Base-by-base conservation (phyloP, 1,284 basidiomycete genomes). In the Chiua sp. region DNA sequence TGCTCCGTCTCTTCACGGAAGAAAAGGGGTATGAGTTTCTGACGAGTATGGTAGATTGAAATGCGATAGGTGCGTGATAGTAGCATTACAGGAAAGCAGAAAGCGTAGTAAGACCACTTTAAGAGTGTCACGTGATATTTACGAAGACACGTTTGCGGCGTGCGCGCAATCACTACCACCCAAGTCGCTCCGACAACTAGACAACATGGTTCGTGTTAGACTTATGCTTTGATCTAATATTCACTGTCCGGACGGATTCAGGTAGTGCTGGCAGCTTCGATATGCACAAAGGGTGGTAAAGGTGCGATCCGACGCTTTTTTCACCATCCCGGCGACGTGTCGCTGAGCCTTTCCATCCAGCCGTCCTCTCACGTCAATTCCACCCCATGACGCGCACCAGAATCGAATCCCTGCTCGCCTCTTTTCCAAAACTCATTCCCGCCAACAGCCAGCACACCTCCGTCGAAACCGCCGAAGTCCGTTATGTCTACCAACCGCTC, bases 391-490 rank as follows among this genome's bases (percentile, higher is more conserved):
- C 94, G 32, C 86, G 94, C 63, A 88, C 95, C 4, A 86, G 97
- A 59, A 94, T 99, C 71, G 96, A 99, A 77, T 93, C 94, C 47
- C 89, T 99, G 37, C 90, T 99, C 49, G 91, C 96, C 12, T 96
- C 96, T 8, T 99, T 99, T 82, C 96, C 97, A 13, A 98, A 98
- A 77, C 89, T 98, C 68, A 97, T 99, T 68, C 95, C 94, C n/a
- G 87, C 91, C 63, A 95, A 95, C 71, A 96, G 93, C 20, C 97
- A 99, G 78, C 98, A 99, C 78, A 99, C 98, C 13, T 95, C 95
- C 16, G 91, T 98, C 66, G 95, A 98, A 79, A 96, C 93, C 0
- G 76, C 87, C 53, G 93, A 96, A 76, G 95, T 97, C 57, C 93
- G 98, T 68, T 99, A 96, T 75, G 97, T 99, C 68, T 99, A 98